Base-by-base conservation (phyloP, 1,284 basidiomycete genomes). In the Afroboletus lepidellus region DNA sequence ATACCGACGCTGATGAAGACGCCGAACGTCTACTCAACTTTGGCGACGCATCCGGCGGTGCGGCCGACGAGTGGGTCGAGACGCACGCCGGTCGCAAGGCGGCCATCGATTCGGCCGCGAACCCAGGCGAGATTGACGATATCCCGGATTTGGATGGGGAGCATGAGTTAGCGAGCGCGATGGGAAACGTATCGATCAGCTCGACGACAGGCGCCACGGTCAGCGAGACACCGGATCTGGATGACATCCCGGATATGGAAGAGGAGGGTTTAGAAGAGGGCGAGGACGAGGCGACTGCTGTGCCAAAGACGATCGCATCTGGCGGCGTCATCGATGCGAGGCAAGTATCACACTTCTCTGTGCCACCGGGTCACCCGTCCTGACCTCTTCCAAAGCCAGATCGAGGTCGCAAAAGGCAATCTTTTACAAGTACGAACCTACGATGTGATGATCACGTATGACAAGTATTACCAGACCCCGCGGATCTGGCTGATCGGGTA, bases 401-500 rank as follows among this genome's bases (percentile, higher is more conserved):
- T 79, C 29, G 82, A 87, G 59, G 76, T 81, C 34, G 79, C 83
- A 32, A 89, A 83, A 58, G 85, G 83, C 54, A 98, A 98, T 64
- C 76, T 99, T 23, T 77, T 98, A 38, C 92, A 94, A 77, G 93
- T 99, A 41, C 84, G 96, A 64, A 99, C 95, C 21, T 99, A 99
- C 78, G 97, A 99, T 73, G 97, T 98, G 68, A 92, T 98, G 85
- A 99, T 99, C 76, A 94, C 92, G 34, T 99, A 99, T 74, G 96
- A 99, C 81, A 99, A 99, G 77, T 95, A 94, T 72, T 97, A 97
- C 72, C 94, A 97, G 72, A 97, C 94, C 16, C 94, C 94, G 24
- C 84, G 94, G 60, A 90, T 96, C 70, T 97, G 94, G 94, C 73
- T 98, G 54, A 83, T 94, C 60, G 94, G 94, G 13, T 97, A 96